Evolutionary conservation across 352 stramenopile genomes (phyloP), one percentile per base, ranked within the genome.

Genomic region (Elongisporangium prolatum): DNA sequence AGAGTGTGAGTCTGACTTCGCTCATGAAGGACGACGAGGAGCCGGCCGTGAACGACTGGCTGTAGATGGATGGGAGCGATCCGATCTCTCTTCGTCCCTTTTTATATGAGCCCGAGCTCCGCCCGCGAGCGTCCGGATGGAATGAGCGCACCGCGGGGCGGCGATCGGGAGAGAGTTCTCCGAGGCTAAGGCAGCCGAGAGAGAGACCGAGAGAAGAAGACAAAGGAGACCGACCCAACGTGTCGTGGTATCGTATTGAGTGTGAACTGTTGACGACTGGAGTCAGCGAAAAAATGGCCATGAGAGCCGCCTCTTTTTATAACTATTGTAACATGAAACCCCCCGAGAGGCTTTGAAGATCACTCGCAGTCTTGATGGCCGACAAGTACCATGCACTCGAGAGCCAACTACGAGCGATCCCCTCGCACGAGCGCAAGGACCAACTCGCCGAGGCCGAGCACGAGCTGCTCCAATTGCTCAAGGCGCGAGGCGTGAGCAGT

Each of bases 21-120:
- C 71, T 63, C 48, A 54, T 88, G 47, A 68, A 83, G 60, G 77
- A 88, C 44, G 80, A 90, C 44, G 80, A 89, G 38, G 79, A 89
- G 59, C 83, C 83, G 38, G 71, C 78, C 47, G 67, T 82, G 65
- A 87, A 84, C 68, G 74, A 88, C 58, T 92, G 83, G 83, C 76
- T 90, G 61, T 92, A 88, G 67, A 72, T 68, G 34, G 72, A 84
- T 72, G 71, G 71, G 74, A 59, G 17, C 55, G 25, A 63, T 21
- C 11, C 38, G 44, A 61, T 14, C 21, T 54, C 25, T 34, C 11
- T n/a, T 25, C 50, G 37, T 24, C 17, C 21, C 20, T 40, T 48
- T 40, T 40, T 40, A 40, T 40, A 40, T 40, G 28, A 40, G 28
- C 28, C 28, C 28, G 28, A 40, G 28, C 9, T 5, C 28, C n/a